Base-by-base conservation (phyloP, 2,329 filamentous ascomycete species). In the Beauveria sp. region DNA sequence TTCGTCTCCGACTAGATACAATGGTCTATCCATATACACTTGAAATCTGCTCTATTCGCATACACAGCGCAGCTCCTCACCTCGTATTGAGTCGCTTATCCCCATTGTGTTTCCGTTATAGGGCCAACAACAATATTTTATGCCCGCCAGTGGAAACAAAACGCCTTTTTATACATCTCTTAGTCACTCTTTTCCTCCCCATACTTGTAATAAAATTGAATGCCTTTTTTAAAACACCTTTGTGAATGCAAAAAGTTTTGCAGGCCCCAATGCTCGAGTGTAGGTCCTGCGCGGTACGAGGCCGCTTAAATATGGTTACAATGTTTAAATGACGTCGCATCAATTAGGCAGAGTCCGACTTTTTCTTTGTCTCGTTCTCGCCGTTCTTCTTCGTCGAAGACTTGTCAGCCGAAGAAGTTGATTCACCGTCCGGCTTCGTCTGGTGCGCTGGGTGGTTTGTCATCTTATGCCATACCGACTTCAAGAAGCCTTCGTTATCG, bases 401-500 rank as follows among this genome's bases (percentile, higher is more conserved):
- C 51, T 60, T 28, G 16, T 59, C 43, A 8, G 55, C 40, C 43
- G 63, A 64, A 54, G 64, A 66, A 55, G 60, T 67, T 34, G 69
- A 62, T 20, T 71, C 64, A 24, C 66, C 65, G 10, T 72, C 70
- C 5, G 67, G 62, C 22, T 73, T 68, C 62, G 77, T 74, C 63
- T 79, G 76, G 65, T 85, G 82, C 6, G 79, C 80, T 0, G 82
- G 80, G 68, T 94, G 85, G 68, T 91, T 90, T n/a, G 89, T 96
- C 60, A 97, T 75, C 66, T 87, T 92, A 71, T 97, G 91, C 93
- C 93, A 97, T 65, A 96, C 86, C 47, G 88, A 91, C 78, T 94
- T 97, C 63, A 97, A 77, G 70, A 97, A 96, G 3, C 93, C 91
- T 73, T 97, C 92, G 69, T 89, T 86, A 75, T 89, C 88, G 72